phyloP scores from a whole-genome alignment of 2,329 filamentous ascomycete genomes.

The Fusarium miscanthi region DNA sequence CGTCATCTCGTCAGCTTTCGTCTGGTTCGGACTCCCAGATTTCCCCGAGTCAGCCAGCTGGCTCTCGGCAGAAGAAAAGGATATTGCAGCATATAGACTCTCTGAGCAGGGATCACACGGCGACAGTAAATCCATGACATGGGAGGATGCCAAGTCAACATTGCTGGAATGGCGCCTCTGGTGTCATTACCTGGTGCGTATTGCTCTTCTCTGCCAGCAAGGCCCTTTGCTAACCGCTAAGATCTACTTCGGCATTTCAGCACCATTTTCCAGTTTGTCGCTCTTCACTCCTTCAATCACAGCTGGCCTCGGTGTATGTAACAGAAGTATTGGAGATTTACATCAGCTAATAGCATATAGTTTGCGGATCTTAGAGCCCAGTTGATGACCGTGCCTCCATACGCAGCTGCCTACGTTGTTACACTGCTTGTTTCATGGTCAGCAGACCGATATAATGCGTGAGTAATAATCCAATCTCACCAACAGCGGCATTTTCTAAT shows the following conservation, averaged over 20 bases:
- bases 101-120: conserved; percentile 54
- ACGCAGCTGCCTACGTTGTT: conserved; percentile 63
- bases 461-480: not conserved
- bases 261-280: conserved; percentile 66
- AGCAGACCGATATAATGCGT: conserved; percentile 67
- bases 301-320: conserved; percentile 55
- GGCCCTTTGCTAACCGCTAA: not conserved
- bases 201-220: rapidly evolving
- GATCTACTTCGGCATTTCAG: conserved; percentile 60
- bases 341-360: not conserved
- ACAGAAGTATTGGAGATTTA: not conserved
- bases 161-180: conserved; percentile 73
- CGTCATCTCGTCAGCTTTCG: conserved; percentile 66
- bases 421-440: conserved; percentile 61
- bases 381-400: conserved; percentile 71
- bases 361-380: conserved; percentile 60
- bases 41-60: conserved; percentile 72
- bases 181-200: conserved; percentile 63
- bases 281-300: conserved; percentile 70
- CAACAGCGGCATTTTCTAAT: not conserved
- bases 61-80: conserved; percentile 66
- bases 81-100: conserved; percentile 57
- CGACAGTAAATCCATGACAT: conserved; percentile 68
- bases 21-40: conserved; percentile 75
- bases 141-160: conserved; percentile 74